phyloP scores from a whole-genome alignment of 495 filamentous ascomycete species.

The Penicillium manginii region DNA sequence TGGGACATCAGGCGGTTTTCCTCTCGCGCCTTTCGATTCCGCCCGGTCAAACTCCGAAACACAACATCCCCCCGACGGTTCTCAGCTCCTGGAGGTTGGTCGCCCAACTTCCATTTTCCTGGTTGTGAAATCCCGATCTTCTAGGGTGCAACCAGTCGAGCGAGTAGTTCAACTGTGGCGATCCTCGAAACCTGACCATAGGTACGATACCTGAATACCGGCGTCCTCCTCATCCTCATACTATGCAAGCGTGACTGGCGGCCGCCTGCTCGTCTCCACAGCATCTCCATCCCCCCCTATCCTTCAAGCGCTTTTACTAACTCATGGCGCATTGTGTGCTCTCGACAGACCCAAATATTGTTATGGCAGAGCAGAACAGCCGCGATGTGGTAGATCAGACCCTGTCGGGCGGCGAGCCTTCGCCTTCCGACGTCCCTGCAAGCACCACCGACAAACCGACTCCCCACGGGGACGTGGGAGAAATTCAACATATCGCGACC shows the following conservation, averaged over 20 bases:
- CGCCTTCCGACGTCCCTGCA: conserved; percentile 75
- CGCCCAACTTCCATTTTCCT: conserved; percentile 33
- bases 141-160: conserved; percentile 47
- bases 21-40: conserved; percentile 32
- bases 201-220: conserved; percentile 40
- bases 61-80: conserved; percentile 20
- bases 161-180: conserved; percentile 53
- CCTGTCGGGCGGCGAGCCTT: conserved; percentile 72
- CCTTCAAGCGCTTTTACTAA: conserved; percentile 36
- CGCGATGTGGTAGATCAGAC: conserved; percentile 81
- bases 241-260: conserved; percentile 27
- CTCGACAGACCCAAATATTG: conserved; percentile 63
- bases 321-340: conserved; percentile 35
- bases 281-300: conserved; percentile 9
- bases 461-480: conserved; percentile 62
- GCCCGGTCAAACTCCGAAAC: conserved; percentile 21
- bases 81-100: conserved; percentile 30
- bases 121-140: conserved; percentile 41
- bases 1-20: conserved; percentile 18
- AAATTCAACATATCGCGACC: conserved; percentile 46
- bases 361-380: conserved; percentile 79
- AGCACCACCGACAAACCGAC: conserved; percentile 57
- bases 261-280: conserved; percentile 19
- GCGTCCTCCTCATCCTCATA: conserved; percentile 12
- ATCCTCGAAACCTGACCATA: conserved; percentile 54